phyloP scores from a whole-genome alignment of 345 rosid genomes.

The Citropsis articulata region DNA sequence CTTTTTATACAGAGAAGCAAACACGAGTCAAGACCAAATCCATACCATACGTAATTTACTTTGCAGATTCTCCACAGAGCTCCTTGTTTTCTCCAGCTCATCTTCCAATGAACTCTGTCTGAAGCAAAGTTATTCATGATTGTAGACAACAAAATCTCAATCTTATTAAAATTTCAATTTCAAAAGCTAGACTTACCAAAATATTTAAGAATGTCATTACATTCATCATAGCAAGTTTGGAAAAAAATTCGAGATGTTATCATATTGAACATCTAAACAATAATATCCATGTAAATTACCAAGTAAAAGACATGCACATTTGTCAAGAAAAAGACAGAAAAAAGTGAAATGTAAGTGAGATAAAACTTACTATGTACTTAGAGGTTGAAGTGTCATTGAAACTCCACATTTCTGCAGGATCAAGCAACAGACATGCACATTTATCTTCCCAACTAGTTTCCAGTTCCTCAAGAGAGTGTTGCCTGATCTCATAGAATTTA shows the following conservation, averaged over 20 bases:
- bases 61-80: slow-evolving; percentile 60
- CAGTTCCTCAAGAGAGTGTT: slow-evolving; percentile 40
- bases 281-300: neutral
- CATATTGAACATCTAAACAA: slow-evolving; percentile 1
- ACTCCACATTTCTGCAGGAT: slow-evolving; percentile 73
- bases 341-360: neutral
- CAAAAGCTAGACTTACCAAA: slow-evolving; percentile 5
- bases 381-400: slow-evolving; percentile 79
- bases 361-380: slow-evolving; percentile 71
- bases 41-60: slow-evolving; percentile 80
- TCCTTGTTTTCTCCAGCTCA: slow-evolving; percentile 63
- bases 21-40: slow-evolving; percentile 8
- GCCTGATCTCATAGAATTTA: slow-evolving; percentile 72
- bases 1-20: slow-evolving; percentile 4
- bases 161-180: slow-evolving; percentile 4
- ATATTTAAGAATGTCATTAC: slow-evolving; percentile 9
- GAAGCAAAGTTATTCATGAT: slow-evolving; percentile 63
- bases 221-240: slow-evolving; percentile 7
- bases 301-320: neutral
- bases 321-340: neutral
- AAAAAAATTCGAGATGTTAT: neutral
- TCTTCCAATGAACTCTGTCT: slow-evolving; percentile 97
- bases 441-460: slow-evolving; percentile 61
- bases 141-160: slow-evolving; percentile 23
- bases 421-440: slow-evolving; percentile 63